Conservation (phyloP, 2,329 filamentous ascomycete species). For the Cladosporium phlei region DNA sequence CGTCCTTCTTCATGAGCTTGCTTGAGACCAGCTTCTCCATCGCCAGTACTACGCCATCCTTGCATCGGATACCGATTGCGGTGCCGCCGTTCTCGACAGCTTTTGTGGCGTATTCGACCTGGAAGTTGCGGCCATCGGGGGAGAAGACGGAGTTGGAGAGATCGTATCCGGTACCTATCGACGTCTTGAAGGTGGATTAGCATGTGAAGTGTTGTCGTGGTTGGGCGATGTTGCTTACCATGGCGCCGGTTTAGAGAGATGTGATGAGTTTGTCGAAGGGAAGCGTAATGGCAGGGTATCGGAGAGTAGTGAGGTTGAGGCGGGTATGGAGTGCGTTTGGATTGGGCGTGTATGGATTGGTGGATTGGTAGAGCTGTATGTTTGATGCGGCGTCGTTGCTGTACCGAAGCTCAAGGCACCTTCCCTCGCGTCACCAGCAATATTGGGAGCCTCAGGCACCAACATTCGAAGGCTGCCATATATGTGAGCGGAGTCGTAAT, state of each 20-base stretch:
- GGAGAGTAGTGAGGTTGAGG: not conserved
- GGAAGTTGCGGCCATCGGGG: slow-evolving; percentile 97
- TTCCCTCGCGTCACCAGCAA: slow-evolving; percentile 9
- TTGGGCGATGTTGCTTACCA: slow-evolving; percentile 21
- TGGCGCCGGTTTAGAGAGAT: slow-evolving; percentile 20
- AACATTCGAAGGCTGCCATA: not conserved
- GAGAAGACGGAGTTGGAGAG: slow-evolving; percentile 99
- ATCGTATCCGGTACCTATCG: slow-evolving; percentile 99
- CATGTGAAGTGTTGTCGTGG: not conserved
- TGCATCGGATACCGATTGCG: slow-evolving; percentile 91
- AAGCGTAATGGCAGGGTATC: not conserved
- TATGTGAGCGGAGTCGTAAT: not conserved
- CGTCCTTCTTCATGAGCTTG: slow-evolving; percentile 89
- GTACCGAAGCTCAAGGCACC: slow-evolving; percentile 7
- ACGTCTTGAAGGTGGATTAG: slow-evolving; percentile 61
- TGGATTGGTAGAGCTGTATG: slow-evolving; percentile 8
- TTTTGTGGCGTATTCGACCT: slow-evolving; percentile 97
- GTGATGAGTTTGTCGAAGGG: slow-evolving; percentile 4
- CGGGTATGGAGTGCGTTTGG: not conserved
- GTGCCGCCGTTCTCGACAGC: slow-evolving; percentile 97
- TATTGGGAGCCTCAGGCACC: not conserved
- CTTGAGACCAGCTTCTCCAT: slow-evolving; percentile 95
- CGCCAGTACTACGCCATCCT: slow-evolving; percentile 92
- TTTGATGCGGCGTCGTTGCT: slow-evolving; percentile 8
- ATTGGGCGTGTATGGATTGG: not conserved